phyloP scores from a whole-genome alignment of 768 basidiomycete species.

The Leccinum pellstonianum region DNA sequence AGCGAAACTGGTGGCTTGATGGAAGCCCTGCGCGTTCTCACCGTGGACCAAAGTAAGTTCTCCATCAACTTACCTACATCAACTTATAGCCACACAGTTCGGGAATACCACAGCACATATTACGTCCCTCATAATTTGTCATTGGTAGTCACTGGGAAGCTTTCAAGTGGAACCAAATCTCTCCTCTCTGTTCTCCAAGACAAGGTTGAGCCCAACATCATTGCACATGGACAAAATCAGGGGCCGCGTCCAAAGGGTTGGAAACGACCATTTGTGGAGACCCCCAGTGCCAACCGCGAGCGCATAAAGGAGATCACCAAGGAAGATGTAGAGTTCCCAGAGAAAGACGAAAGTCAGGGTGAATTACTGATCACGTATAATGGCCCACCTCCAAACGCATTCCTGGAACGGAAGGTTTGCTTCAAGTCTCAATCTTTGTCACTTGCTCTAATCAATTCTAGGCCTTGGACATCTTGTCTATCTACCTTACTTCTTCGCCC shows the following conservation, averaged over 20 bases:
- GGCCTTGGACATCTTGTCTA: conserved; percentile 84
- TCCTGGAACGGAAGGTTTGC: conserved; percentile 67
- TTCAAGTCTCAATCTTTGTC: neutral
- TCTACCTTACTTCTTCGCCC: conserved; percentile 84
- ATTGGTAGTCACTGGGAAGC: conserved; percentile 84
- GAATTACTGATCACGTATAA: conserved; percentile 77
- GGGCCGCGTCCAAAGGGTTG: conserved; percentile 76
- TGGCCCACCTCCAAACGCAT: conserved; percentile 73
- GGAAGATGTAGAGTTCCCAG: conserved; percentile 87
- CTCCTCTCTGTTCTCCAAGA: conserved; percentile 81
- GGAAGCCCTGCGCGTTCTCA: conserved; percentile 83
- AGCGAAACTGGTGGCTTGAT: conserved; percentile 97
- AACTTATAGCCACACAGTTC: conserved; percentile 53
- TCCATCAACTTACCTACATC: conserved; percentile 2
- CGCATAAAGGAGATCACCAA: conserved; percentile 53
- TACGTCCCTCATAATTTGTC: conserved; percentile 95
- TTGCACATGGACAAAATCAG: conserved; percentile 68
- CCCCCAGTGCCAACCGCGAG: conserved; percentile 62
- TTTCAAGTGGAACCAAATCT: conserved; percentile 70
- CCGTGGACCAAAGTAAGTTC: conserved; percentile 79
- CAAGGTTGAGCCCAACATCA: conserved; percentile 78
- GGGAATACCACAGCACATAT: conserved; percentile 82
- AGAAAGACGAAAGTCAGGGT: conserved; percentile 94
- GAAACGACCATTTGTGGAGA: conserved; percentile 95
- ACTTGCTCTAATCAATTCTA: conserved; percentile 28